A percentile compares a stretch with the other conserved stretches of the same genome.
Evolutionary conservation across 257 asterid genomes (phyloP).

Genomic region (Nicotiana noctiflora): DNA sequence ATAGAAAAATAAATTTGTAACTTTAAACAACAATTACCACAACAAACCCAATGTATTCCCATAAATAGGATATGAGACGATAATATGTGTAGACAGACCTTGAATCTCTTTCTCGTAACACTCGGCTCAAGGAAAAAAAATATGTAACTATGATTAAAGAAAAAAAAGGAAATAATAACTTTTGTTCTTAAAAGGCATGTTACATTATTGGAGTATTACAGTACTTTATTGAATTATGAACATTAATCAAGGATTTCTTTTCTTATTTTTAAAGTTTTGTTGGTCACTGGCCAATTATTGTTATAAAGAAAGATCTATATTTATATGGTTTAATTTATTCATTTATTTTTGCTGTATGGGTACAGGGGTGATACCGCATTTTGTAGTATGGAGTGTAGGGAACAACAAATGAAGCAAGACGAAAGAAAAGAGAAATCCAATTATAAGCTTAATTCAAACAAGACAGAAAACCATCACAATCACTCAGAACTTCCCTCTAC

Average conservation of each 20-base stretch:
- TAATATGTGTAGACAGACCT: no score
- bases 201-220: not conserved
- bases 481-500: constrained; percentile 12
- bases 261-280: not conserved
- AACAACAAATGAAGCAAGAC: constrained; percentile 35
- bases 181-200: not conserved
- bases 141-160: not conserved
- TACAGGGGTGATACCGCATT: constrained; percentile 43
- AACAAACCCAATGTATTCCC: no score
- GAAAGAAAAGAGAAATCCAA: constrained; percentile 24
- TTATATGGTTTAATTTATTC: not conserved
- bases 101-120: no score
- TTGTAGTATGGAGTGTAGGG: constrained; percentile 46
- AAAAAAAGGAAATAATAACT: not conserved
- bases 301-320: not conserved
- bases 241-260: not conserved
- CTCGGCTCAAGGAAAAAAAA: no score
- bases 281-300: not conserved
- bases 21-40: no score
- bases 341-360: not conserved
- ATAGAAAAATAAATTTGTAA: not conserved
- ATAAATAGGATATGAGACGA: no score
- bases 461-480: constrained; percentile 14
- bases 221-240: not conserved
- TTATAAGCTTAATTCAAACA: not conserved